Base-by-base conservation (phyloP, 441 rosid genomes). In the Macaranga tanarius region DNA sequence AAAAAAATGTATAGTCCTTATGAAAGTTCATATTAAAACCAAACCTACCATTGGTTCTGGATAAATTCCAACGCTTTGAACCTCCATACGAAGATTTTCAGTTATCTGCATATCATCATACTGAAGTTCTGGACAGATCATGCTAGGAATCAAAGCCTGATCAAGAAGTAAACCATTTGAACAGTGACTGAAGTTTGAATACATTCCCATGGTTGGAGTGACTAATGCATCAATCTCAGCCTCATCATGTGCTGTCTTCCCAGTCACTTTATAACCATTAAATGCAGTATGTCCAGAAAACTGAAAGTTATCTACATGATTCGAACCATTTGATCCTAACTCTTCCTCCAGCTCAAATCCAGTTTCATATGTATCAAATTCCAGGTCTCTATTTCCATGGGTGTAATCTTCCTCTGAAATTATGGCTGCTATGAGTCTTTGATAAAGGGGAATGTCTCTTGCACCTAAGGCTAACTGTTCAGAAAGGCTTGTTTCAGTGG, bases 371-470 rank as follows among this genome's bases (percentile, higher is more conserved):
- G 72, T 79, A 85, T 86, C 89, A 77, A 56, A 77, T 56, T 76
- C 79, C 61, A 80, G 74, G 78, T 86, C 93, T 73, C 82, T 88
- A 77, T 75, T 80, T 73, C 72, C 91, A 74, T 73, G 65, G 63
- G 70, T 67, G 79, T 67, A 76, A 69, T 88, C 89, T 67, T 89
- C 98, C 83, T 92, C 98, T 3, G 97, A 76, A 76, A 93, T 87
- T 77, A 96, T 77, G 80, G 98, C 97, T 60, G 98, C 92, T 58
- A 96, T 74, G 68, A 92, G 87, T 84, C 93, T 88, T 79, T 90
- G 91, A 66, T 78, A 89, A 81, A 96, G 90, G 20, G 97, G 80
- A 65, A 85, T 75, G 71, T 85, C 96, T 56, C 75, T 75, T 44
- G 69, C 71, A 51, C 77, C 82, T 7, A 72, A 76, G 62, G 79